Conservation (phyloP, 2,329 filamentous ascomycete species). For the Pestalotiopsis sp. region DNA sequence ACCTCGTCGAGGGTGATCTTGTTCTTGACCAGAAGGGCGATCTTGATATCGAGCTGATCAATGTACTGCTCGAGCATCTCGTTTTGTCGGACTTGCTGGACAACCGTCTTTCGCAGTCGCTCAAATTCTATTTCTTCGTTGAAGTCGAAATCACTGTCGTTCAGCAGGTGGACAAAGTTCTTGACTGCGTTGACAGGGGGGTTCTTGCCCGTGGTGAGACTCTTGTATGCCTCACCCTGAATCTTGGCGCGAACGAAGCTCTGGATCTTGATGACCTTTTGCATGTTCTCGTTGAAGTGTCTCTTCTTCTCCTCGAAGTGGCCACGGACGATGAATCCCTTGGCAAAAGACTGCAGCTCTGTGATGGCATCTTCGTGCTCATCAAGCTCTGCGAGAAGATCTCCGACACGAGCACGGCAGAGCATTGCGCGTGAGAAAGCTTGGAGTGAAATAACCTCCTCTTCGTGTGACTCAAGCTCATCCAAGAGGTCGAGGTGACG, state of each 20-base stretch:
- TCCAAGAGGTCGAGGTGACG: slow-evolving; percentile 66
- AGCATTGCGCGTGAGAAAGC: slow-evolving; percentile 78
- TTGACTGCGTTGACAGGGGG: slow-evolving; percentile 96
- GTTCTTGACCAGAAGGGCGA: slow-evolving; percentile 97
- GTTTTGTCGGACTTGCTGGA: slow-evolving; percentile 96
- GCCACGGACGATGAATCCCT: slow-evolving; percentile 73
- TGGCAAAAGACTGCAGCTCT: slow-evolving; percentile 74
- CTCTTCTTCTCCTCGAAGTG: slow-evolving; percentile 83
- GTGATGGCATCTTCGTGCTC: slow-evolving; percentile 78
- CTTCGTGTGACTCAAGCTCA: slow-evolving; percentile 69
- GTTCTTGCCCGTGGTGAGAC: slow-evolving; percentile 92
- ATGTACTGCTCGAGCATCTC: slow-evolving; percentile 98
- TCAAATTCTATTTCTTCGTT: slow-evolving; percentile 99
- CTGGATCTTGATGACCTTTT: slow-evolving; percentile 98
- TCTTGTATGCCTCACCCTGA: slow-evolving; percentile 98
- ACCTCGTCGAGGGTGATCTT: slow-evolving; percentile 99
- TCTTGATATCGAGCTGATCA: slow-evolving; percentile 98
- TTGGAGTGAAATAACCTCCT: slow-evolving; percentile 72
- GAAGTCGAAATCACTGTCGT: slow-evolving; percentile 98
- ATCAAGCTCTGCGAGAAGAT: slow-evolving; percentile 76
- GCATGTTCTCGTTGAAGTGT: slow-evolving; percentile 95
- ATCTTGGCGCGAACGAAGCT: slow-evolving; percentile 94
- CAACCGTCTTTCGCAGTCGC: slow-evolving; percentile 89
- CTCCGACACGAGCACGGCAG: slow-evolving; percentile 72
- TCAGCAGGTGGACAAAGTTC: slow-evolving; percentile 95